These are phyloP conservation scores for Cryphonectria japonica DNA, from an alignment of 2,329 filamentous ascomycete species.

Conservation along the genomic window DNA sequence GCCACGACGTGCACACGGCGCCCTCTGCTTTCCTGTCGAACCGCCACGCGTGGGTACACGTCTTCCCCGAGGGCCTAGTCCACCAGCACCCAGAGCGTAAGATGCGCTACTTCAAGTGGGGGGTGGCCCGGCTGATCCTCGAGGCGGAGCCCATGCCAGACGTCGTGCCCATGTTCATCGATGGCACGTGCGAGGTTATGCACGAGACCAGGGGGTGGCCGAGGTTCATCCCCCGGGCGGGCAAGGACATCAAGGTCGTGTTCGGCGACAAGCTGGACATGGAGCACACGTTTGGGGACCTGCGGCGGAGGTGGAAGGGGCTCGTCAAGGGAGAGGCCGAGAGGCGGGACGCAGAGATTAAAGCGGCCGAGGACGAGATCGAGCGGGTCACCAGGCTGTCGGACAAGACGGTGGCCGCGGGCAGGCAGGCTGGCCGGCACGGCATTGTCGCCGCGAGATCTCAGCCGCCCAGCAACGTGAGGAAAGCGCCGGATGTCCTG, in stretches of 20 bases:
- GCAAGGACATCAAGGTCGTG: slow-evolving; percentile 71
- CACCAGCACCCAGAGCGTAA: slow-evolving; percentile 80
- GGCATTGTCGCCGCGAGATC: slow-evolving; percentile 20
- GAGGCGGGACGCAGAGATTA: slow-evolving; percentile 41
- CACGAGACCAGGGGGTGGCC: slow-evolving; percentile 79
- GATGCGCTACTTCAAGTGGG: slow-evolving; percentile 99
- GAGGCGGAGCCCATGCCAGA: slow-evolving; percentile 87
- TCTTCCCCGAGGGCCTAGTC: slow-evolving; percentile 94
- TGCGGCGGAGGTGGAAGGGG: slow-evolving; percentile 74
- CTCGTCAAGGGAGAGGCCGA: slow-evolving; percentile 61
- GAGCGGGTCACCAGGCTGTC: slow-evolving; percentile 1
- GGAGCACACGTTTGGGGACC: slow-evolving; percentile 75
- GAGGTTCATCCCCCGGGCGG: slow-evolving; percentile 76
- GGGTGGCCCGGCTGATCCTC: slow-evolving; percentile 85
- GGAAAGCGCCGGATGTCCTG: slow-evolving; percentile 30
- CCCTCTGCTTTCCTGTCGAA: slow-evolving; percentile 73
- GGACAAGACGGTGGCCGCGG: slow-evolving; percentile 14
- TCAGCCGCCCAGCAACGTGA: slow-evolving; percentile 29
- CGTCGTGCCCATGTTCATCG: slow-evolving; percentile 91
- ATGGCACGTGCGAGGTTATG: slow-evolving; percentile 89
- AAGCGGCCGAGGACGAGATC: slow-evolving; percentile 14
- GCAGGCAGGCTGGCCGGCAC: slow-evolving; percentile 23
- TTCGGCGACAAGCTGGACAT: slow-evolving; percentile 80
- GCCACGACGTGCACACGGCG: slow-evolving; percentile 66
- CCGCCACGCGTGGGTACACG: slow-evolving; percentile 84